Percentiles rank a stretch among this genome's conserved stretches.
These are phyloP conservation scores for Epichloe glyceriae DNA, from an alignment of 2,329 filamentous ascomycete species.

Conservation along the genomic window DNA sequence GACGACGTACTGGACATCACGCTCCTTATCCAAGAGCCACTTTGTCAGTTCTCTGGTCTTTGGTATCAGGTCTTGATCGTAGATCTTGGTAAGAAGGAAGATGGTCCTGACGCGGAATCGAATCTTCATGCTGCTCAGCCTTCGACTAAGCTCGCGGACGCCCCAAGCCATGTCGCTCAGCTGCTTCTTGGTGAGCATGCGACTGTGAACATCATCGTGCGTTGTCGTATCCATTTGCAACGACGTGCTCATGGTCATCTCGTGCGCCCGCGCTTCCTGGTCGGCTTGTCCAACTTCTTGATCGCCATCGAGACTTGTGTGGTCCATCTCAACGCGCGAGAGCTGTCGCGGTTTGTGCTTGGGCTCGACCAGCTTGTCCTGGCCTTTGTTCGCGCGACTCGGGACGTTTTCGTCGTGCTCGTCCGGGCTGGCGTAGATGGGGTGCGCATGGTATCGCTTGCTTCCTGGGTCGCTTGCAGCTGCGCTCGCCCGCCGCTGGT, in stretches of 20 bases:
- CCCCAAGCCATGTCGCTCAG: constrained; percentile 95
- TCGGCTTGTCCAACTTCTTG: constrained; percentile 40
- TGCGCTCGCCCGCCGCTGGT: constrained; percentile 29
- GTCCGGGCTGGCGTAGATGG: constrained; percentile 11
- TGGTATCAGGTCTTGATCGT: constrained; percentile 66
- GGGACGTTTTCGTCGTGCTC: constrained; percentile 8
- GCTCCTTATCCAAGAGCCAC: constrained; percentile 67
- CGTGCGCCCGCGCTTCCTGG: constrained; percentile 40
- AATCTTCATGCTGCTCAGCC: constrained; percentile 69
- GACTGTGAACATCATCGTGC: constrained; percentile 35
- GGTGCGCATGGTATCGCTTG: constrained; percentile 17
- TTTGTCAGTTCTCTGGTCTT: constrained; percentile 64
- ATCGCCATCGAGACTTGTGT: constrained; percentile 25
- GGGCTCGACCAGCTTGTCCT: constrained; percentile 13
- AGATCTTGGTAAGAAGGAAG: constrained; percentile 84
- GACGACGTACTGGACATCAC: constrained; percentile 58
- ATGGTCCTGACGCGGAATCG: constrained; percentile 71
- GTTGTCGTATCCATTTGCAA: constrained; percentile 27
- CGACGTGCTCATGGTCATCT: constrained; percentile 30
- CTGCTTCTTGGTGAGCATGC: constrained; percentile 89
- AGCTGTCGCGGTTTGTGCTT: constrained; percentile 9
- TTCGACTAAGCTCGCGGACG: constrained; percentile 78
- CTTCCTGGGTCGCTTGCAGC: constrained; percentile 15
- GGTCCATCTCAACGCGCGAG: constrained; percentile 24
- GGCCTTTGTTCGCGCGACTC: constrained; percentile 8